Base-by-base conservation (phyloP, 257 asterid species). In the Nicotiana benthamiana region DNA sequence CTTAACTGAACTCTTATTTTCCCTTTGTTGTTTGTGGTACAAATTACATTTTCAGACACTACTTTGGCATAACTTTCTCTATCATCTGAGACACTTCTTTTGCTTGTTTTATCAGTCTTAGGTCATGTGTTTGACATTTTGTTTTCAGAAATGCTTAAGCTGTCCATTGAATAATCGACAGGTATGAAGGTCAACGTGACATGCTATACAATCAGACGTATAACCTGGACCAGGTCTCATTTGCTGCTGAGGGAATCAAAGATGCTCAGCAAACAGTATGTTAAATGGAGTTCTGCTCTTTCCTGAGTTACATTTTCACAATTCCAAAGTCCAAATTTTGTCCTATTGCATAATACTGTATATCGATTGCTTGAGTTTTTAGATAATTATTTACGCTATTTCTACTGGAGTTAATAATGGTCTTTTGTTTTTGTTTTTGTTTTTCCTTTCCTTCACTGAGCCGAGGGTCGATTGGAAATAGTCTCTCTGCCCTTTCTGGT, bases 211-310 rank as follows among this genome's bases (percentile, higher is more conserved):
- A 92, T 84, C 98, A 93, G 91, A 95, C 98, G 20, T 93, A 87
- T 87, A 95, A 90, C 85, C 88, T 95, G 28, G 99, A 93, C 84
- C 97, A 93, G 92, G 99, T 95, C 84, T 87, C 98, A 56, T 95
- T 93, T 90, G 99, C 99, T 85, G 77, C 99, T 53, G 98, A 95
- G 84, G 99, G 97, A 60, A 93, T 93, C 52, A 95, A 93, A 89
- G 98, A 95, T 90, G 98, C 99, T 65, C 98, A 95, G 83, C 97
- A 95, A 88, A 95, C 98, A 78, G 99, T 95, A 92, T 86, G 98
- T 87, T 52, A 52, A 36, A 32, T 46, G 28, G 83, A 57, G 65
- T 74, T 79, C 60, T 78, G 32, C 81, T 6, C 56, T 22, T 74
- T 53, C 61, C 51, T 6, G 43, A 72, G 24, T 48, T 46, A 48